phyloP scores from a whole-genome alignment of 139 green algal species.

The Chlorella vulgaris region DNA sequence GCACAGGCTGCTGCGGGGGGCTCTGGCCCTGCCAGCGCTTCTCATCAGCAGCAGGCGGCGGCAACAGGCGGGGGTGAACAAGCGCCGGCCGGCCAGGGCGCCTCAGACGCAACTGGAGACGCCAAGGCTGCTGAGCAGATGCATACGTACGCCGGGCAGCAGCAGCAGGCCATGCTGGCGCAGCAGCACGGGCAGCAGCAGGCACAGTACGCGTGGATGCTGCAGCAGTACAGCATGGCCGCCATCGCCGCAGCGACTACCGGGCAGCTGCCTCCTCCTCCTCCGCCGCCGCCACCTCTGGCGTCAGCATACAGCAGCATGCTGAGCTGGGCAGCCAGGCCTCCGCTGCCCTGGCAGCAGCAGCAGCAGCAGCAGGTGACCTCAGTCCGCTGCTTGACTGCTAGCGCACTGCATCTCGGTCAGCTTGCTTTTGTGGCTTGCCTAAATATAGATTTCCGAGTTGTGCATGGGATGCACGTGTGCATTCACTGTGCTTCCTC shows the following conservation, averaged over 20 bases:
- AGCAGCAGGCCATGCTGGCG: constrained; percentile 7
- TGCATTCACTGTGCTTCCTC: background rate
- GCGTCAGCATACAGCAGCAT: background rate
- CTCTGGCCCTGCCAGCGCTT: background rate
- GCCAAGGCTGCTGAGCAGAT: background rate
- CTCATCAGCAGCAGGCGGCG: background rate
- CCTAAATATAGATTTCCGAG: too few species aligned
- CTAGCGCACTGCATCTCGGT: background rate
- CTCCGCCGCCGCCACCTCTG: background rate
- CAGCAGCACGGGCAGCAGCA: constrained; percentile 20
- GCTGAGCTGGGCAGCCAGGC: background rate
- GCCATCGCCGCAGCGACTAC: background rate
- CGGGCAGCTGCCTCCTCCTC: constrained; percentile 17
- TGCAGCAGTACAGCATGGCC: constrained; percentile 32
- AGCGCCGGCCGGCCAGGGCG: too few species aligned
- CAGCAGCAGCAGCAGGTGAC: constrained; percentile 16
- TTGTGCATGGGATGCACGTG: background rate
- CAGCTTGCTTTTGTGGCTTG: background rate
- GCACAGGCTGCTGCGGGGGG: constrained; percentile 12
- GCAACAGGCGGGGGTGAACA: too few species aligned
- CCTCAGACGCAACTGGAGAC: background rate
- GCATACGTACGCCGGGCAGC: background rate
- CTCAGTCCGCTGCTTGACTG: background rate
- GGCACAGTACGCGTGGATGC: constrained; percentile 25
- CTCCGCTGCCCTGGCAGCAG: constrained; percentile 12